Evolutionary conservation across 495 filamentous ascomycete genomes (phyloP).

Genomic region (Haplographium delicatum): DNA sequence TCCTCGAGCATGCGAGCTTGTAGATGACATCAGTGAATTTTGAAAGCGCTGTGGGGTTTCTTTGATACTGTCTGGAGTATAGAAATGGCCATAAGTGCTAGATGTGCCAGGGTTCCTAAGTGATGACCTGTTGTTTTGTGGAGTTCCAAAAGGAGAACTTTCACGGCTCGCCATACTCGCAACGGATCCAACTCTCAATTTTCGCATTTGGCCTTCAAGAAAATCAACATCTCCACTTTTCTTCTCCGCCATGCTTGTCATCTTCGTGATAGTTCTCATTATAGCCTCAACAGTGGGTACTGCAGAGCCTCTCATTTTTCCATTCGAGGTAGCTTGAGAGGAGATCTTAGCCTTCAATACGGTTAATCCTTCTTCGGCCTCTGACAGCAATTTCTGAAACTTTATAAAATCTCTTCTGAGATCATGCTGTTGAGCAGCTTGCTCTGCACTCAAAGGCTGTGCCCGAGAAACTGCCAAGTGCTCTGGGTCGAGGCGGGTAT

Average conservation of each 20-base stretch:
- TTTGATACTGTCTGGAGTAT: constrained; percentile 32
- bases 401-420: constrained; percentile 63
- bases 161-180: constrained; percentile 47
- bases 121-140: constrained; percentile 33
- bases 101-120: constrained; percentile 27
- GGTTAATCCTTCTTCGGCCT: constrained; percentile 76
- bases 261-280: constrained; percentile 80
- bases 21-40: constrained; percentile 24
- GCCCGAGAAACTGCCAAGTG: constrained; percentile 50
- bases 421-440: constrained; percentile 74
- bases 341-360: constrained; percentile 77
- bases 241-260: constrained; percentile 87
- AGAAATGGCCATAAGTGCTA: constrained; percentile 28
- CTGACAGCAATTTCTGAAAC: constrained; percentile 66
- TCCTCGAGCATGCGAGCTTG: constrained; percentile 13
- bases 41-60: constrained; percentile 17
- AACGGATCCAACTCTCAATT: constrained; percentile 52
- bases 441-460: constrained; percentile 76
- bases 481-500: constrained; percentile 57
- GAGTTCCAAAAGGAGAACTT: constrained; percentile 57
- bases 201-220: constrained; percentile 77
- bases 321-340: constrained; percentile 40
- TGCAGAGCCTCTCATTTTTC: constrained; percentile 33
- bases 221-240: constrained; percentile 84
- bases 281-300: constrained; percentile 86